phyloP scores from a whole-genome alignment of 108 stramenopile genomes.

The Cyclotella kingstonii region DNA sequence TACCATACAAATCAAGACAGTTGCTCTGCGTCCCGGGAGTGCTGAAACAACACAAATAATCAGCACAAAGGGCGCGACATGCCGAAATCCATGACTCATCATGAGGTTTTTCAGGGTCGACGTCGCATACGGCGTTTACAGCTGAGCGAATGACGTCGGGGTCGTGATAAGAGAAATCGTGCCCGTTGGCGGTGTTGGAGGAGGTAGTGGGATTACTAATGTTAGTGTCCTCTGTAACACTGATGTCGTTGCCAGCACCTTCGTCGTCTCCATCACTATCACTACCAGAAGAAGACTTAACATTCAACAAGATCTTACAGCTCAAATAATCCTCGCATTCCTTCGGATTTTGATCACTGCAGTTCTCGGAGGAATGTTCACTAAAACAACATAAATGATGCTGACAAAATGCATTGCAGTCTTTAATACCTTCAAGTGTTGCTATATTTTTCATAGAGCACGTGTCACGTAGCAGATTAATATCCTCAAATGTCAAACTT shows the following conservation, averaged over 20 bases:
- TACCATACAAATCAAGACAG: constrained; percentile 16
- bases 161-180: constrained; percentile 5
- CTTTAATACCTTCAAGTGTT: constrained; percentile 25
- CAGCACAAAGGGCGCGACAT: constrained; percentile 30
- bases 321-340: constrained; percentile 22
- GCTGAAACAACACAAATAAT: constrained; percentile 25
- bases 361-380: constrained; percentile 6
- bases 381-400: constrained; percentile 41
- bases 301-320: constrained; percentile 21
- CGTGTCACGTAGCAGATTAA: constrained; percentile 7
- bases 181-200: constrained; percentile 3
- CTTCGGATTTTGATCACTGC: not conserved
- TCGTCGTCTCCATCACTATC: not conserved
- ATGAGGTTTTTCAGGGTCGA: not conserved
- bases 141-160: not conserved
- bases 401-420: constrained; percentile 36
- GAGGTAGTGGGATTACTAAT: not conserved
- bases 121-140: constrained; percentile 10
- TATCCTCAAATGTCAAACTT: constrained; percentile 13
- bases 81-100: constrained; percentile 19
- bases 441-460: constrained; percentile 18
- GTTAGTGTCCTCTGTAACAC: not conserved
- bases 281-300: not conserved
- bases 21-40: constrained; percentile 17
- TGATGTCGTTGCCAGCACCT: not conserved